These are phyloP conservation scores for Selaginella tamariscina DNA, from an alignment of 75 land plant species.

Conservation along the genomic window DNA sequence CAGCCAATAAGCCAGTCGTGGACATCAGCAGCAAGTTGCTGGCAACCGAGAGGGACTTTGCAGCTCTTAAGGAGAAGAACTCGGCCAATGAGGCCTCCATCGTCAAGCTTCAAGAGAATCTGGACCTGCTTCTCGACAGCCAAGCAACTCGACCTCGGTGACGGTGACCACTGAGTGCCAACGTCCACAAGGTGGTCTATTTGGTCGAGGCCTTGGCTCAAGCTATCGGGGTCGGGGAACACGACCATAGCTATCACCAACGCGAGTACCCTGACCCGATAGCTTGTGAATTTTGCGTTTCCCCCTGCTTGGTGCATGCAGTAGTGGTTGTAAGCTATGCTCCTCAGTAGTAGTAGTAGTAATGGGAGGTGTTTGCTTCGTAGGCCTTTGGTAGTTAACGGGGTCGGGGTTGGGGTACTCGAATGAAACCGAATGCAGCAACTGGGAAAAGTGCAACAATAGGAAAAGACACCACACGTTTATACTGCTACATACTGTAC, in stretches of 20 bases:
- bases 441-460: too few relatives aligned
- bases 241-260: neutral
- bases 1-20: neutral
- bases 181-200: neutral
- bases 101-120: neutral
- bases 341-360: too few relatives aligned
- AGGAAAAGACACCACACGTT: too few relatives aligned
- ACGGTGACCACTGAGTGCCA: neutral
- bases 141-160: neutral
- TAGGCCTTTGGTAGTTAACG: too few relatives aligned
- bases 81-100: neutral
- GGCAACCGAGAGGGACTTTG: neutral
- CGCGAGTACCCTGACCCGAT: too few relatives aligned
- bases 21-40: neutral
- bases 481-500: too few relatives aligned
- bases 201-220: neutral
- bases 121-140: neutral
- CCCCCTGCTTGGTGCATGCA: too few relatives aligned
- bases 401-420: too few relatives aligned
- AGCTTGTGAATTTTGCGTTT: too few relatives aligned
- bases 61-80: neutral
- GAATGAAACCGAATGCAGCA: too few relatives aligned
- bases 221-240: neutral
- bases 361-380: too few relatives aligned
- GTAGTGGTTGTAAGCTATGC: too few relatives aligned